Evolutionary conservation across 352 stramenopile genomes (phyloP).

Genomic region (Globisporangium radiosum): DNA sequence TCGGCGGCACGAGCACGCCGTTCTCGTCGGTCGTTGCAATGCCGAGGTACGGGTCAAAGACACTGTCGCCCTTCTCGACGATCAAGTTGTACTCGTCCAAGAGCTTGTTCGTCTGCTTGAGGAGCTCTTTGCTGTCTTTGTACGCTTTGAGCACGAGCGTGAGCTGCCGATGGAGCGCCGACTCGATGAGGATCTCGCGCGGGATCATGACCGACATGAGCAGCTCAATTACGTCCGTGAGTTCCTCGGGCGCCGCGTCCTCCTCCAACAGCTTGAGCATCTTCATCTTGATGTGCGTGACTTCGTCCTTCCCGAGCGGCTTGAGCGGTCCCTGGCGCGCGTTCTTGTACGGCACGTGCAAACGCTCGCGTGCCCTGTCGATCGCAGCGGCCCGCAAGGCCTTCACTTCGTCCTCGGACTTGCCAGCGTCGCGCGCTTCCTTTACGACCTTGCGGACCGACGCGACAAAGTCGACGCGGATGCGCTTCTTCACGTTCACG

Average conservation of each 20-base stretch:
- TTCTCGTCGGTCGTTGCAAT: neutral
- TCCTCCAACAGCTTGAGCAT: constrained; percentile 83
- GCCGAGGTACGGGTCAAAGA: constrained; percentile 10
- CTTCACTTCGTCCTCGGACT: constrained; percentile 77
- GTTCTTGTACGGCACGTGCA: constrained; percentile 80
- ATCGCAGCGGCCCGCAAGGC: constrained; percentile 60
- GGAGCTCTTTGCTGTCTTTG: constrained; percentile 84
- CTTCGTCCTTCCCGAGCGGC: constrained; percentile 73
- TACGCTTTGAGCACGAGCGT: constrained; percentile 71
- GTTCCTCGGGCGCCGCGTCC: constrained; percentile 63
- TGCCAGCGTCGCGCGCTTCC: constrained; percentile 64
- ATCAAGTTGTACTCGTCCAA: constrained; percentile 77
- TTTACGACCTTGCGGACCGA: constrained; percentile 78
- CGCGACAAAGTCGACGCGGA: constrained; percentile 82
- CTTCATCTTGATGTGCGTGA: constrained; percentile 79
- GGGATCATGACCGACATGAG: constrained; percentile 75
- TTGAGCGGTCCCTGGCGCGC: constrained; percentile 61
- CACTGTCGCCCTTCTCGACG: constrained; percentile 37
- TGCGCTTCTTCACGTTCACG: constrained; percentile 64
- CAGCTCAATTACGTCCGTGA: constrained; percentile 80
- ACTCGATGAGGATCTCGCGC: constrained; percentile 66
- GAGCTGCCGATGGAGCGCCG: constrained; percentile 63
- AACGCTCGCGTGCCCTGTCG: constrained; percentile 63
- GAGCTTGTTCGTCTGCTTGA: constrained; percentile 74
- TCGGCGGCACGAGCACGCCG: neutral